Evolutionary conservation across 2,329 filamentous ascomycete genomes (phyloP).

Genomic region (Sphaerulina populicola): DNA sequence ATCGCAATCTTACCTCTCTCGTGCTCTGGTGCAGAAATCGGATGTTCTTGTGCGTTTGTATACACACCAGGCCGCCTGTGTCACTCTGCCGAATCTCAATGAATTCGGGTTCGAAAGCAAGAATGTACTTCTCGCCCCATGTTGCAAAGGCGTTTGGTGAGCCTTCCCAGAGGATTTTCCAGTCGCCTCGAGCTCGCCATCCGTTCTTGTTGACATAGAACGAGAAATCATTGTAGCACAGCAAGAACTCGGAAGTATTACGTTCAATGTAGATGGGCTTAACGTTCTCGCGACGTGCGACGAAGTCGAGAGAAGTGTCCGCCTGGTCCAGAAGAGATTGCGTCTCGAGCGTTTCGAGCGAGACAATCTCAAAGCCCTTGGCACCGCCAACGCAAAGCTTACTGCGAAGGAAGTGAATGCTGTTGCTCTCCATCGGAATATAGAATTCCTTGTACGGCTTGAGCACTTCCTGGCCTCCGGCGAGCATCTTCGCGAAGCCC

Average conservation of each 20-base stretch:
- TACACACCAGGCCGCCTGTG: constrained; percentile 80
- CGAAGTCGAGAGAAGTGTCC: constrained; percentile 95
- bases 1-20: constrained; percentile 63
- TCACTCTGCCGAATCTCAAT: constrained; percentile 96
- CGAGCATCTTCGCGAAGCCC: constrained; percentile 92
- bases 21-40: constrained; percentile 91
- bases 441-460: constrained; percentile 99
- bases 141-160: constrained; percentile 85
- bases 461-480: constrained; percentile 82
- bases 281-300: constrained; percentile 75
- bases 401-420: constrained; percentile 92
- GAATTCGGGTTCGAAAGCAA: constrained; percentile 95
- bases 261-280: constrained; percentile 96
- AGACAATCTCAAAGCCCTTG: constrained; percentile 93
- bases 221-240: constrained; percentile 97
- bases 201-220: constrained; percentile 99
- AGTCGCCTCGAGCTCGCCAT: constrained; percentile 91
- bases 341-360: constrained; percentile 92
- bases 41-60: constrained; percentile 92
- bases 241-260: constrained; percentile 89
- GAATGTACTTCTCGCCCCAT: constrained; percentile 82
- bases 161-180: constrained; percentile 97
- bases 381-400: constrained; percentile 95
- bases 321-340: constrained; percentile 95
- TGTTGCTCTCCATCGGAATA: constrained; percentile 95